Evolutionary conservation across 257 asterid species (phyloP).

Genomic region (Capsicum rhomboideum): DNA sequence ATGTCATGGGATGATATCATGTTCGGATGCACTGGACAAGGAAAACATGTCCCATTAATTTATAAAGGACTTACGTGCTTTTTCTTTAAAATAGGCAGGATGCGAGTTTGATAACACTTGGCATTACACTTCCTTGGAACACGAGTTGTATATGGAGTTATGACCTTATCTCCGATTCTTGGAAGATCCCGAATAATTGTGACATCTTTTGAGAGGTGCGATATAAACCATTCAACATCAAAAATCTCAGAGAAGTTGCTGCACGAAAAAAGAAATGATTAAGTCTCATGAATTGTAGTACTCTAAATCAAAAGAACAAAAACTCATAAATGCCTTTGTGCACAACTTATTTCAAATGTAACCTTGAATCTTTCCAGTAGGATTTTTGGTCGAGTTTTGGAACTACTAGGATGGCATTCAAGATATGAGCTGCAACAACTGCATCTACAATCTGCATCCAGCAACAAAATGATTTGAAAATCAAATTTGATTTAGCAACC

Average conservation of each 20-base stretch:
- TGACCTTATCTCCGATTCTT: conserved; percentile 25
- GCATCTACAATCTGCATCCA: conserved; percentile 67
- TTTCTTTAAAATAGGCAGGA: conserved; percentile 45
- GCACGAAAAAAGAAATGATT: conserved; percentile 15
- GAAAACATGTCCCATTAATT: background rate
- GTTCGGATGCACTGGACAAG: background rate
- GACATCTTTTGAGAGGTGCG: conserved; percentile 39
- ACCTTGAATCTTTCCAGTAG: conserved; percentile 84
- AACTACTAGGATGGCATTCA: conserved; percentile 62
- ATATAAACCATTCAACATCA: conserved; percentile 48
- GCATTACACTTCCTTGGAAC: conserved; percentile 65
- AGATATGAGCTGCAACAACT: conserved; percentile 67
- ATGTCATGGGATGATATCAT: background rate
- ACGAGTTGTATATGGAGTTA: conserved; percentile 30
- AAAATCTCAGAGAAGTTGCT: conserved; percentile 79
- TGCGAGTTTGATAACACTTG: conserved; percentile 50
- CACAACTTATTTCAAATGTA: background rate
- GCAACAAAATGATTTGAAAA: background rate
- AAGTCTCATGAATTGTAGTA: background rate
- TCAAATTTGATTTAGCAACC: background rate
- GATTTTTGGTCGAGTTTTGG: conserved; percentile 71
- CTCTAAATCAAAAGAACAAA: background rate
- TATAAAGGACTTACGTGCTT: conserved; percentile 40
- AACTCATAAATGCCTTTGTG: background rate
- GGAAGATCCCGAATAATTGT: conserved; percentile 48